Evolutionary conservation across 1,139 yeast species (phyloP).

Genomic region (Yamadazyma mexicana): DNA sequence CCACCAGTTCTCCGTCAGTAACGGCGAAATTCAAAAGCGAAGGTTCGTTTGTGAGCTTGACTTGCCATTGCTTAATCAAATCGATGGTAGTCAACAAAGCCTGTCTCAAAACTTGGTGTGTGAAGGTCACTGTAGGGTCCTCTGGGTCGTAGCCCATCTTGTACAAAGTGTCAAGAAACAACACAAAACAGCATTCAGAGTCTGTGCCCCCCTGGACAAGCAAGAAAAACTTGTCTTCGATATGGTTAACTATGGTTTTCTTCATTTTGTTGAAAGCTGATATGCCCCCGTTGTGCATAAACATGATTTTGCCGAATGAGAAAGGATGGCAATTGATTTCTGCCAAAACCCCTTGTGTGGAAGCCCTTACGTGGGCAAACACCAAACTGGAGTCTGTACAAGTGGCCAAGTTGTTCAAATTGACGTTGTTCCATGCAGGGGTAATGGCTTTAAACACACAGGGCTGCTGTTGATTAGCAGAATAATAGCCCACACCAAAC

Average conservation of each 20-base stretch:
- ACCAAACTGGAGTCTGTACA: slow-evolving; percentile 83
- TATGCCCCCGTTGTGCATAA: slow-evolving; percentile 97
- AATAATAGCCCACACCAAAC: slow-evolving; percentile 93
- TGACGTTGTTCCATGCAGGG: slow-evolving; percentile 97
- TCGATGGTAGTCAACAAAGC: slow-evolving; percentile 77
- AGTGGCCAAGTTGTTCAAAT: slow-evolving; percentile 78
- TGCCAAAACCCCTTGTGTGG: slow-evolving; percentile 89
- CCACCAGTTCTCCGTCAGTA: slow-evolving; percentile 89
- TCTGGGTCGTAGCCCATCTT: slow-evolving; percentile 75
- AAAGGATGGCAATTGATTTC: slow-evolving; percentile 98
- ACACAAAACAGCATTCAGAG: slow-evolving; percentile 91
- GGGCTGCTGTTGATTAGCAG: slow-evolving; percentile 39
- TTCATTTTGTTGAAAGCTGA: slow-evolving; percentile 73
- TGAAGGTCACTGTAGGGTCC: slow-evolving; percentile 29
- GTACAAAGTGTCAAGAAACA: slow-evolving; percentile 74
- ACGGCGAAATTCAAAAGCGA: slow-evolving; percentile 90
- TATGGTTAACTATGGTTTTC: slow-evolving; percentile 65
- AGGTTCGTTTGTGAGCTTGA: slow-evolving; percentile 58
- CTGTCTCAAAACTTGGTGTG: slow-evolving; percentile 59
- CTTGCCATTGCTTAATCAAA: slow-evolving; percentile 68
- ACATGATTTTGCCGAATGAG: slow-evolving; percentile 81
- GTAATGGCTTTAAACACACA: slow-evolving; percentile 86
- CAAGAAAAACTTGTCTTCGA: slow-evolving; percentile 78
- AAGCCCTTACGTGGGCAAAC: slow-evolving; percentile 95
- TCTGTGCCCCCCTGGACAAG: slow-evolving; percentile 92